Conservation (phyloP, 2,329 filamentous ascomycete species). For the Exophiala oligosperma region DNA sequence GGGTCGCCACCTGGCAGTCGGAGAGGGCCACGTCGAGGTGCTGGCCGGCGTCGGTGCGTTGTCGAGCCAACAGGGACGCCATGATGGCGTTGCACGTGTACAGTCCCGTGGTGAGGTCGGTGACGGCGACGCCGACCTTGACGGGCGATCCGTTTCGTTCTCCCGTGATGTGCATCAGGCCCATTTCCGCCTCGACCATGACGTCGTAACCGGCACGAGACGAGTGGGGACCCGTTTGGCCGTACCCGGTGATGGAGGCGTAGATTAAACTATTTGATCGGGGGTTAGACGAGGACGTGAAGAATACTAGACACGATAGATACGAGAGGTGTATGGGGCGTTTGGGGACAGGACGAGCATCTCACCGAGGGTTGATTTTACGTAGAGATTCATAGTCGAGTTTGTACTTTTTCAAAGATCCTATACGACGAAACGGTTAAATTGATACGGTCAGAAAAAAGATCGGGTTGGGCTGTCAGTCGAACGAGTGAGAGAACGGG, state of each 20-base stretch:
- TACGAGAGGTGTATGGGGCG: neutral
- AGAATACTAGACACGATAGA: too few species aligned
- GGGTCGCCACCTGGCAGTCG: slow-evolving; percentile 90
- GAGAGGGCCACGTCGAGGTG: slow-evolving; percentile 89
- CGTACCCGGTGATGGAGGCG: slow-evolving; percentile 94
- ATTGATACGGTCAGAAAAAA: neutral
- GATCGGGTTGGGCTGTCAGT: too few species aligned
- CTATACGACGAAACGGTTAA: neutral
- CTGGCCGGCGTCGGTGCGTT: slow-evolving; percentile 68
- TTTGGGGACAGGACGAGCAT: neutral
- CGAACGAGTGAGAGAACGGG: too few species aligned
- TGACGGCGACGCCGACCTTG: slow-evolving; percentile 96
- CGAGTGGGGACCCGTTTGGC: slow-evolving; percentile 88
- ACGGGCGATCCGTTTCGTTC: slow-evolving; percentile 84
- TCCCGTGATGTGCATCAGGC: slow-evolving; percentile 97
- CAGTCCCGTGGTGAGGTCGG: slow-evolving; percentile 89
- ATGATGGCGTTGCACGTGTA: slow-evolving; percentile 96
- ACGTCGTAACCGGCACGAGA: slow-evolving; percentile 93
- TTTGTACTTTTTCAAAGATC: slow-evolving; percentile 74
- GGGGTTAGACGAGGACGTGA: neutral
- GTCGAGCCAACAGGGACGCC: slow-evolving; percentile 81
- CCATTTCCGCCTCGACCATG: slow-evolving; percentile 98
- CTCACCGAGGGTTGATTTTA: slow-evolving; percentile 68
- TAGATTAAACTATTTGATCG: slow-evolving; percentile 68
- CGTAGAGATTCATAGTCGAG: slow-evolving; percentile 83